phyloP scores from a whole-genome alignment of 805 yeast genomes.

The Lachancea sp. region DNA sequence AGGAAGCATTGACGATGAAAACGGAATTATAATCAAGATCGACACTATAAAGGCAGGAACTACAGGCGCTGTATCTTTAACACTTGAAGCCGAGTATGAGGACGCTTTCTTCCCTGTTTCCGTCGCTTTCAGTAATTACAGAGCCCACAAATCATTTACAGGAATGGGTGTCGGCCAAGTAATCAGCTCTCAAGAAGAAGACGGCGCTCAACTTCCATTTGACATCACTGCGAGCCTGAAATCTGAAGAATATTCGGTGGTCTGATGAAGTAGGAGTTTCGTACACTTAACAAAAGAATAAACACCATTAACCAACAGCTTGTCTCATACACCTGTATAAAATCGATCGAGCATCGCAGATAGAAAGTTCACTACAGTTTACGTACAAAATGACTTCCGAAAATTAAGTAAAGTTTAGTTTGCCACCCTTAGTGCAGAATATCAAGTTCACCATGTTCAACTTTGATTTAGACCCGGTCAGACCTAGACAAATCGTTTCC shows the following conservation, averaged over 20 bases:
- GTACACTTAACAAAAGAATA: too few relatives aligned
- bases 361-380: background rate
- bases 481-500: too few relatives aligned
- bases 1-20: constrained; percentile 52
- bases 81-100: constrained; percentile 68
- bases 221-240: constrained; percentile 53
- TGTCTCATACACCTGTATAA: background rate
- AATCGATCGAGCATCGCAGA: background rate
- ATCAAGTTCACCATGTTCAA: too few relatives aligned
- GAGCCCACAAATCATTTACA: constrained; percentile 52
- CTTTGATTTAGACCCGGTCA: too few relatives aligned
- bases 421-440: constrained; percentile 5
- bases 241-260: constrained; percentile 55
- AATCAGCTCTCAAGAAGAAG: constrained; percentile 42
- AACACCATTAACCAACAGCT: too few relatives aligned
- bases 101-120: constrained; percentile 86
- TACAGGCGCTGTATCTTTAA: constrained; percentile 72
- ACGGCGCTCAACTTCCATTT: constrained; percentile 54
- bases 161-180: constrained; percentile 59
- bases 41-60: constrained; percentile 44
- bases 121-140: constrained; percentile 49
- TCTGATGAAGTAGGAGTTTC: constrained; percentile 12
- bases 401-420: background rate
- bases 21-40: constrained; percentile 61
- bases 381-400: background rate